Evolutionary conservation across 257 asterid genomes (phyloP).

Genomic region (Penstemon newberryi): DNA sequence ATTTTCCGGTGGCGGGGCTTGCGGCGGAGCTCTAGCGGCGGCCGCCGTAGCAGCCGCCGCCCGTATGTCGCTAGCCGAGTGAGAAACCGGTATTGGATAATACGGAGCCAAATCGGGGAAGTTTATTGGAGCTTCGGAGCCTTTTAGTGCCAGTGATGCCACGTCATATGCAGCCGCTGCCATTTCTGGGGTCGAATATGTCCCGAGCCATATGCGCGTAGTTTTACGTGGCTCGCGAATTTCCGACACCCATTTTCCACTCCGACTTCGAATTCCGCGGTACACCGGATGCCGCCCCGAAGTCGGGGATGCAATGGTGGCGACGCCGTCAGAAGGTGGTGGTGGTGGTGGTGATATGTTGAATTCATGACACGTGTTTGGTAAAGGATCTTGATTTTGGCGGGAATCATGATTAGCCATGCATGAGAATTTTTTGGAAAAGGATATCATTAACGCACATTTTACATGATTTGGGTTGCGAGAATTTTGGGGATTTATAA

Average conservation of each 20-base stretch:
- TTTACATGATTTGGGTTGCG: neutral
- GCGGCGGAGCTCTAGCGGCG: constrained; percentile 25
- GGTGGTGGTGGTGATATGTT: constrained; percentile 1
- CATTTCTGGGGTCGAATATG: constrained; percentile 60
- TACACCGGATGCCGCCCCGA: constrained; percentile 47
- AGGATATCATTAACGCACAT: neutral
- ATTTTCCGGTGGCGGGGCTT: constrained; percentile 14
- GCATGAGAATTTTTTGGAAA: constrained; percentile 7
- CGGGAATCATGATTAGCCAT: constrained; percentile 24
- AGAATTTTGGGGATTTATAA: constrained; percentile 24
- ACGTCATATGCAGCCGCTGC: constrained; percentile 68
- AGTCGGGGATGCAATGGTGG: constrained; percentile 13
- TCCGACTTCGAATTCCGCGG: constrained; percentile 50
- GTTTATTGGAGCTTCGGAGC: constrained; percentile 40
- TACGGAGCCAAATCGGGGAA: constrained; percentile 34
- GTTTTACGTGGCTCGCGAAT: constrained; percentile 61
- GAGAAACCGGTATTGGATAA: constrained; percentile 45
- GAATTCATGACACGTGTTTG: neutral
- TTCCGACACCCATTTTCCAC: constrained; percentile 69
- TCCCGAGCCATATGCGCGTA: constrained; percentile 65
- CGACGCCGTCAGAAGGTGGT: constrained; percentile 12
- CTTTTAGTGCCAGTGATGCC: constrained; percentile 56
- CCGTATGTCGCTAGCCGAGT: constrained; percentile 38
- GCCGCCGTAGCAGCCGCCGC: constrained; percentile 44
- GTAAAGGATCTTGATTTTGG: neutral